Conservation (phyloP, 257 asterid genomes). For the Gynochthodes officinalis region DNA sequence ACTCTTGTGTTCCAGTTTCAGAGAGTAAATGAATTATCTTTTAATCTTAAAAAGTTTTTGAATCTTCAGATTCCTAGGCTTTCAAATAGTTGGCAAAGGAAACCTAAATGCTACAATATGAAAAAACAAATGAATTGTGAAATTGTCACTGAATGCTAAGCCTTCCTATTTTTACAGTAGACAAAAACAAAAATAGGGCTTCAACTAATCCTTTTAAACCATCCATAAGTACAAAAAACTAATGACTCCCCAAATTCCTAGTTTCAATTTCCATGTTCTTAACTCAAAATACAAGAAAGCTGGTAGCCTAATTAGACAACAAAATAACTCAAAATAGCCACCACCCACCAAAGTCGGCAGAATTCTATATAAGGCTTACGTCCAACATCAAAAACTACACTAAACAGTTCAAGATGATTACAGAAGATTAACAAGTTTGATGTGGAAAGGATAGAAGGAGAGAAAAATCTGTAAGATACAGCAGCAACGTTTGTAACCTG, state of each 20-base stretch:
- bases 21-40: not conserved
- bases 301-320: not conserved
- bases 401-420: conserved; percentile 1
- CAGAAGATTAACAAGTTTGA: not conserved
- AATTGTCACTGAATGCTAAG: not conserved
- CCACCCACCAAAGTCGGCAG: not conserved
- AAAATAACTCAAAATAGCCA: not conserved
- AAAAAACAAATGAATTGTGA: not conserved
- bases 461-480: conserved; percentile 4
- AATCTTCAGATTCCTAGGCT: too few species aligned
- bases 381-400: too few species aligned
- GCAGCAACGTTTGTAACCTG: conserved; percentile 52
- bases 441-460: not conserved
- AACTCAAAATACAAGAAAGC: not conserved
- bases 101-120: not conserved
- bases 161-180: not conserved
- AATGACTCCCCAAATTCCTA: conserved; percentile 3
- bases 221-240: not conserved
- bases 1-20: not conserved
- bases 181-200: not conserved
- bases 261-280: not conserved
- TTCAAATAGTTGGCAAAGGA: not conserved
- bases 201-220: not conserved
- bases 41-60: not conserved
- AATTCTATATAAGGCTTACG: not conserved